Evolutionary conservation across 2,329 filamentous ascomycete genomes (phyloP).

Genomic region (Ambrosiella xylebori): DNA sequence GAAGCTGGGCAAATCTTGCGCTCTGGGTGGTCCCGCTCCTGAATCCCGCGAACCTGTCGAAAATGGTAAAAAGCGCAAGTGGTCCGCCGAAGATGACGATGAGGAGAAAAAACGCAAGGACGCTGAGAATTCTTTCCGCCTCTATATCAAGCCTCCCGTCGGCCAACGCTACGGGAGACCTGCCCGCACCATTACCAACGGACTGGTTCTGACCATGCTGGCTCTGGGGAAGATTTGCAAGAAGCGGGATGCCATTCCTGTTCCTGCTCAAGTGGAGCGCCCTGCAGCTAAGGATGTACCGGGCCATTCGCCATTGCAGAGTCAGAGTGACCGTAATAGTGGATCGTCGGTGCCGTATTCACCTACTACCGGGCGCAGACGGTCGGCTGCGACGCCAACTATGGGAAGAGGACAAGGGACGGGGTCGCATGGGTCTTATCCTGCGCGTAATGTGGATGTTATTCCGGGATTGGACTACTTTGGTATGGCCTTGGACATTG

Average conservation of each 20-base stretch:
- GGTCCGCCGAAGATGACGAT: slow-evolving; percentile 16
- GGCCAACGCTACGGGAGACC: slow-evolving; percentile 22
- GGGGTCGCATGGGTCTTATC: not conserved
- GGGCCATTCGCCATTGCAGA: not conserved
- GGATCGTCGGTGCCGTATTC: slow-evolving; percentile 20
- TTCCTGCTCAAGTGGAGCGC: slow-evolving; percentile 22
- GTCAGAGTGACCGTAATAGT: not conserved
- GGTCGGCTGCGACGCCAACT: not conserved
- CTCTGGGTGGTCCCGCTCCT: not conserved
- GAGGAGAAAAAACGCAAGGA: not conserved
- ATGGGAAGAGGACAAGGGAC: not conserved
- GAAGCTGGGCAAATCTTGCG: not conserved
- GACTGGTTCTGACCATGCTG: slow-evolving; percentile 65
- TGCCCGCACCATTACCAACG: slow-evolving; percentile 56
- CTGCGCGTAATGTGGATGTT: slow-evolving; percentile 51
- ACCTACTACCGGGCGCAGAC: slow-evolving; percentile 17
- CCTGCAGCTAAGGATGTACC: not conserved
- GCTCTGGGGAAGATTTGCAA: slow-evolving; percentile 73
- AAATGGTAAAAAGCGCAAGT: slow-evolving; percentile 35
- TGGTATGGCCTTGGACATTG: slow-evolving; percentile 67
- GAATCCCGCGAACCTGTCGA: not conserved
- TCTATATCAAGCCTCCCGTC: not conserved
- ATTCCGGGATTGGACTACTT: slow-evolving; percentile 87
- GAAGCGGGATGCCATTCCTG: slow-evolving; percentile 35
- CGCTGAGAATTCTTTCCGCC: too few relatives aligned